Evolutionary conservation across 2,329 filamentous ascomycete species (phyloP), one percentile per base, ranked within the genome.

Genomic region (Venturia asperata): DNA sequence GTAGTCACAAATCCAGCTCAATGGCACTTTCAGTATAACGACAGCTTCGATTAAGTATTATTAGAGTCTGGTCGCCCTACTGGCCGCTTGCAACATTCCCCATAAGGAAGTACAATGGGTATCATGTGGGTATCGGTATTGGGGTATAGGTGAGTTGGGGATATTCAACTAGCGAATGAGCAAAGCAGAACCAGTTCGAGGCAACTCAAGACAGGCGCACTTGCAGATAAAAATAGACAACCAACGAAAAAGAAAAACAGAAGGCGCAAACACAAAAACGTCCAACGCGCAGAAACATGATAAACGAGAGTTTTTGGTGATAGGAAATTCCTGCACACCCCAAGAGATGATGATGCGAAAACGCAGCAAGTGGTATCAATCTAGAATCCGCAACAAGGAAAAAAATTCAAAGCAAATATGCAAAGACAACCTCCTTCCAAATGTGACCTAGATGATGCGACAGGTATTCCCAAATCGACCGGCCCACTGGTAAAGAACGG

Each of bases 321-420:
- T 27, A 42, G n/a, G 37, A 61, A 41, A 61, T 10, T n/a, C n/a
- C 3, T 6, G 13, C 37, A 13, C 47, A 27, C 47, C 45, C 47
- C 47, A 21, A 52, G 13, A 52, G 47, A 52, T 52, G 9, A 52
- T 42, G 60, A 61, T 61, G 21, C 15, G 39, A 61, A 61, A 61
- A 61, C 60, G 60, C 60, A 61, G 60, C 60, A 75, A 74, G 74
- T 77, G 75, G 74, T 76, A 76, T 76, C 75, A 77, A 75, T 76
- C 75, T 77, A 75, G 74, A 71, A 49, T 49, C 30, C 21, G 47
- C 42, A 63, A 49, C 24, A 47, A 47, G 43, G 45, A 63, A 55
- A 42, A 47, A 52, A 21, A 63, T 34, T 42, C 21, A 27, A 45
- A 45, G 37, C 60, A 61, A 61, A 37, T 39, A 45, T 58, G n/a